Percentiles rank a stretch among this genome's conserved stretches.
These are phyloP conservation scores for Geranium brycei DNA, from an alignment of 345 rosid genomes.

Conservation along the genomic window DNA sequence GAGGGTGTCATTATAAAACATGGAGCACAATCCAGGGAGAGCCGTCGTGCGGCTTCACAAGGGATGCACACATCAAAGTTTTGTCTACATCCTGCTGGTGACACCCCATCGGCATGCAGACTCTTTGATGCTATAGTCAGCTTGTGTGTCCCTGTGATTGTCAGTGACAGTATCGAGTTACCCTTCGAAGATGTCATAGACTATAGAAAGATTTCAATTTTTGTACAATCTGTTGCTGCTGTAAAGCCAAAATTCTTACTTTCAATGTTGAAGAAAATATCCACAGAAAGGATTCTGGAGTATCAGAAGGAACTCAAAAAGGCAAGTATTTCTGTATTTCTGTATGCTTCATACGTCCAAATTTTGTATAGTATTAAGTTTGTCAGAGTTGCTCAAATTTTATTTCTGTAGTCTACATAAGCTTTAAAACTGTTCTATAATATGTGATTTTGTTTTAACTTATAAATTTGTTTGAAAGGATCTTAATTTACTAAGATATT, in stretches of 20 bases:
- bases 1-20: constrained; percentile 67
- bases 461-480: no score
- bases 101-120: constrained; percentile 96
- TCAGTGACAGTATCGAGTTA: constrained; percentile 81
- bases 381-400: no score
- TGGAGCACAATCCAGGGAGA: constrained; percentile 94
- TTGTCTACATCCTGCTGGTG: constrained; percentile 96
- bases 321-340: constrained; percentile 27
- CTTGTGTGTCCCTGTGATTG: constrained; percentile 83
- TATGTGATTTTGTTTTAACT: no score
- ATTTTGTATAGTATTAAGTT: neutral
- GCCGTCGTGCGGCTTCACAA: constrained; percentile 67
- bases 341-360: neutral
- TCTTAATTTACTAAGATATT: no score
- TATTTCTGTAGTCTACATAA: no score
- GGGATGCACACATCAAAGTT: constrained; percentile 97
- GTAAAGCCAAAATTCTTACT: constrained; percentile 57
- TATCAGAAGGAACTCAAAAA: constrained; percentile 61
- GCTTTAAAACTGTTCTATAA: no score
- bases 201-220: constrained; percentile 68
- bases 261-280: constrained; percentile 42
- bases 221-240: constrained; percentile 56
- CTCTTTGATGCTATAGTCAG: constrained; percentile 96
- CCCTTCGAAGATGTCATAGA: constrained; percentile 93
- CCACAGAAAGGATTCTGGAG: constrained; percentile 43